These are phyloP conservation scores for Thelonectria blattea DNA, from an alignment of 2,329 filamentous ascomycete species.

Conservation along the genomic window DNA sequence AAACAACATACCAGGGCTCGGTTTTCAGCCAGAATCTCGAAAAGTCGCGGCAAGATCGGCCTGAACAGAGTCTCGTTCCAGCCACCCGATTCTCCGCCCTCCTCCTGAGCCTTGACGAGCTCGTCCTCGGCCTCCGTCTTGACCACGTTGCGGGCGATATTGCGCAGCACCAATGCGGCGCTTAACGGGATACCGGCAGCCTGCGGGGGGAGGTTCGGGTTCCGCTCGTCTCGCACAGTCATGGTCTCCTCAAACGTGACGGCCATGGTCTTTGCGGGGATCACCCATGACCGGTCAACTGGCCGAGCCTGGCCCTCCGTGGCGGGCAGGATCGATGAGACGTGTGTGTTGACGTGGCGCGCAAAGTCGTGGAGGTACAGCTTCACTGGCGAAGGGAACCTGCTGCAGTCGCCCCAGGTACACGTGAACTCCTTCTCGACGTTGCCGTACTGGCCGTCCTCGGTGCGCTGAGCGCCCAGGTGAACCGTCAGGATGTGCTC, in stretches of 20 bases:
- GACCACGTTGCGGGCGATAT: slow-evolving; percentile 72
- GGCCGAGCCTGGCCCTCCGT: slow-evolving; percentile 28
- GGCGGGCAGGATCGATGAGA: slow-evolving; percentile 51
- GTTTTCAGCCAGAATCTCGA: slow-evolving; percentile 75
- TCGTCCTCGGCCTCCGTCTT: slow-evolving; percentile 66
- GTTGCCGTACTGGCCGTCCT: slow-evolving; percentile 63
- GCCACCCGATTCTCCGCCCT: slow-evolving; percentile 55
- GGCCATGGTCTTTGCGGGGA: slow-evolving; percentile 61
- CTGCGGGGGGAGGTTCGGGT: slow-evolving; percentile 63
- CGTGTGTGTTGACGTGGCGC: slow-evolving; percentile 72
- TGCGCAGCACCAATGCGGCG: slow-evolving; percentile 77
- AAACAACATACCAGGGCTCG: slow-evolving; percentile 57
- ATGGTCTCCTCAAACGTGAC: slow-evolving; percentile 63
- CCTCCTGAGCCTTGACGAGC: slow-evolving; percentile 55
- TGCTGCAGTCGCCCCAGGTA: slow-evolving; percentile 70
- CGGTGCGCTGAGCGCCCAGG: slow-evolving; percentile 61
- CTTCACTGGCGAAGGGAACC: slow-evolving; percentile 55
- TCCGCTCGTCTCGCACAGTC: slow-evolving; percentile 62
- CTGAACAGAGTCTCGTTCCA: slow-evolving; percentile 75
- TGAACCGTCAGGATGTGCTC: slow-evolving; percentile 72
- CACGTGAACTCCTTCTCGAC: slow-evolving; percentile 62
- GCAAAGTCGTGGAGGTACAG: slow-evolving; percentile 60
- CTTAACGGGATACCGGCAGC: slow-evolving; percentile 81
- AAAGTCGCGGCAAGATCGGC: slow-evolving; percentile 67
- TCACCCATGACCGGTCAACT: slow-evolving; percentile 50